These are phyloP conservation scores for Detonula confervacea DNA, from an alignment of 352 stramenopile genomes.

Conservation along the genomic window DNA sequence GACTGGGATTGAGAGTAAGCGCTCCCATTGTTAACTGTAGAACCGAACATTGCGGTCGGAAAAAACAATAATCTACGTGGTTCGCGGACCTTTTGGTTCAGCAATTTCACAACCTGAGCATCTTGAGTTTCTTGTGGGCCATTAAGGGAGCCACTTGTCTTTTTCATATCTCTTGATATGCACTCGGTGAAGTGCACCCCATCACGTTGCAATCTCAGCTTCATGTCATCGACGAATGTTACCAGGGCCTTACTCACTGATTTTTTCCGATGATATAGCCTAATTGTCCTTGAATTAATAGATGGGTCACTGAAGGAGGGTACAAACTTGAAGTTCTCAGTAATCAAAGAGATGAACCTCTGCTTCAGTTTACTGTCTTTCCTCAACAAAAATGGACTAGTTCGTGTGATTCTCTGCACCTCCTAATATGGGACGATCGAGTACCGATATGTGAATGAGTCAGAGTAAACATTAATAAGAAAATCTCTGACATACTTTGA, in stretches of 20 bases:
- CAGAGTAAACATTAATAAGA: too few relatives aligned
- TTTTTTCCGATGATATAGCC: not conserved
- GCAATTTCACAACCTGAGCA: conserved; percentile 3
- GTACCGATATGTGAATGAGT: too few relatives aligned
- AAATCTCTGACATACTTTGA: too few relatives aligned
- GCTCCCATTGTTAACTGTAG: too few relatives aligned
- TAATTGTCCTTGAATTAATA: not conserved
- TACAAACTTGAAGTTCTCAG: not conserved
- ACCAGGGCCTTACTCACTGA: not conserved
- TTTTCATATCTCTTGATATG: not conserved
- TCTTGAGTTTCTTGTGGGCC: not conserved
- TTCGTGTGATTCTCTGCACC: too few relatives aligned
- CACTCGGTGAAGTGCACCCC: not conserved
- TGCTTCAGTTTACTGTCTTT: too few relatives aligned
- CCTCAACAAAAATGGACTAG: too few relatives aligned
- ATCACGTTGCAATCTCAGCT: not conserved
- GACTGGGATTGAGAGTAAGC: too few relatives aligned
- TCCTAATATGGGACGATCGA: too few relatives aligned
- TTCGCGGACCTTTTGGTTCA: not conserved
- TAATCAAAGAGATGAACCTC: too few relatives aligned
- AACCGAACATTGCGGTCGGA: not conserved
- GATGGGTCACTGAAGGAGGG: not conserved
- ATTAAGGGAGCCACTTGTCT: not conserved
- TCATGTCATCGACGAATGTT: not conserved
- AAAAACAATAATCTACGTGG: not conserved